Conservation (phyloP, 306 rosid species). For the Quercus parvula region DNA sequence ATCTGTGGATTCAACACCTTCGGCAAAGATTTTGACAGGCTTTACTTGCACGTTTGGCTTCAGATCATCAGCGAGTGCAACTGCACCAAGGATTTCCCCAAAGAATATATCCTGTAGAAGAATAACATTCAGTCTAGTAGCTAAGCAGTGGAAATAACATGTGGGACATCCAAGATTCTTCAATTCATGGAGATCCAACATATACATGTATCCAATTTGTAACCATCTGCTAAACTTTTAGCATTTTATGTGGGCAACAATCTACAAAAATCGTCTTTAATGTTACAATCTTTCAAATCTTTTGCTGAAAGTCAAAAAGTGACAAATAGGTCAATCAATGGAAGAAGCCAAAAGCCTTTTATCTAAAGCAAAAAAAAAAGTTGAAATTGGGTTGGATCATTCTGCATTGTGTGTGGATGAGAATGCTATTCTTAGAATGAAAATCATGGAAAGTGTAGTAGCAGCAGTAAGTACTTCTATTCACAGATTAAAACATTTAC, state of each 20-base stretch:
- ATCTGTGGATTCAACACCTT: slow-evolving; percentile 54
- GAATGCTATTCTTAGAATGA: neutral
- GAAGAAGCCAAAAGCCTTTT: neutral
- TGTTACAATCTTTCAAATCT: too few species aligned
- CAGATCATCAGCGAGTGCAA: slow-evolving; percentile 40
- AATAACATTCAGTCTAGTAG: neutral
- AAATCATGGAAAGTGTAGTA: neutral
- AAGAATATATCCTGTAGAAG: slow-evolving; percentile 67
- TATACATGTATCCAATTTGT: neutral
- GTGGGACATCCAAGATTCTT: too few species aligned
- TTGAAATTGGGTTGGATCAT: neutral
- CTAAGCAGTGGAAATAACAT: too few species aligned
- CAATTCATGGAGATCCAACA: too few species aligned
- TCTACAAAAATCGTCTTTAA: too few species aligned
- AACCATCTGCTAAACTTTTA: neutral
- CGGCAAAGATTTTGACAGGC: slow-evolving; percentile 48
- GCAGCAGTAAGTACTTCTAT: neutral
- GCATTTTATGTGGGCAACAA: neutral
- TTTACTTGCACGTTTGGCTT: slow-evolving; percentile 35
- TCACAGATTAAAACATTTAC: slow-evolving; percentile 33
- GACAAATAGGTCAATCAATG: neutral
- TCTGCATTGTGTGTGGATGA: neutral
- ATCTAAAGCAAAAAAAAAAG: neutral
- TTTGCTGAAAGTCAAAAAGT: neutral
- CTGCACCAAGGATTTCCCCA: slow-evolving; percentile 77